Conservation (phyloP, 208 protist genomes). For the Leishmania tarentolae region DNA sequence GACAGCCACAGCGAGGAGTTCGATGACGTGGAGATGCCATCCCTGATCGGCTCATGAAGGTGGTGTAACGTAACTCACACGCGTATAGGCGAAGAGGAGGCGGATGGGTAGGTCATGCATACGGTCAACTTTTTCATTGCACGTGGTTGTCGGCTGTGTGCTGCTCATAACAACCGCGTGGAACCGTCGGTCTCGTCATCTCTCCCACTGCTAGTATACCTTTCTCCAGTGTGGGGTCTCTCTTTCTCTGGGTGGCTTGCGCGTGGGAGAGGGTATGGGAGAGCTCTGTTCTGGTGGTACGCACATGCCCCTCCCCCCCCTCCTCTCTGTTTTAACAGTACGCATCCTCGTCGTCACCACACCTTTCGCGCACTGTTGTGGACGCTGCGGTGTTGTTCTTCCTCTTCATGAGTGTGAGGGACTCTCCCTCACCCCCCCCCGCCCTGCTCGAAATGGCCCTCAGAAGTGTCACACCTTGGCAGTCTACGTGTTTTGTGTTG, state of each 20-base stretch:
- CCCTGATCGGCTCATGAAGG: slow-evolving; percentile 25
- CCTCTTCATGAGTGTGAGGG: not conserved
- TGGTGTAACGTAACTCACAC: not conserved
- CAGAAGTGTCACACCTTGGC: too few species aligned
- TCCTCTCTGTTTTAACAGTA: not conserved
- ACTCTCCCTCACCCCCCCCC: not conserved
- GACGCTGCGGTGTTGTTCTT: not conserved
- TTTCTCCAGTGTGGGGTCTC: not conserved
- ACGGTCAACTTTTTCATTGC: not conserved
- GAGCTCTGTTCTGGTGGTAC: not conserved
- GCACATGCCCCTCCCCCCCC: not conserved
- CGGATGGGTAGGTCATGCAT: not conserved
- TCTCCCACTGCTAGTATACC: not conserved
- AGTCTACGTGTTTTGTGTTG: too few species aligned
- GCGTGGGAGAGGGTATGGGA: not conserved
- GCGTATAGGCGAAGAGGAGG: not conserved
- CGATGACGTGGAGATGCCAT: slow-evolving; percentile 26
- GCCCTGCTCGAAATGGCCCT: too few species aligned
- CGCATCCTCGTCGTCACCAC: not conserved
- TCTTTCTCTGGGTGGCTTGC: not conserved
- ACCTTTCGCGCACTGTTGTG: not conserved
- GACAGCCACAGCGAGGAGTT: slow-evolving; percentile 9
- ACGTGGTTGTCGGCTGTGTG: not conserved
- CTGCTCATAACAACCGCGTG: not conserved
- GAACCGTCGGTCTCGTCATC: not conserved